phyloP scores from a whole-genome alignment of 129 eudicot genomes.

The Arctium lappa region DNA sequence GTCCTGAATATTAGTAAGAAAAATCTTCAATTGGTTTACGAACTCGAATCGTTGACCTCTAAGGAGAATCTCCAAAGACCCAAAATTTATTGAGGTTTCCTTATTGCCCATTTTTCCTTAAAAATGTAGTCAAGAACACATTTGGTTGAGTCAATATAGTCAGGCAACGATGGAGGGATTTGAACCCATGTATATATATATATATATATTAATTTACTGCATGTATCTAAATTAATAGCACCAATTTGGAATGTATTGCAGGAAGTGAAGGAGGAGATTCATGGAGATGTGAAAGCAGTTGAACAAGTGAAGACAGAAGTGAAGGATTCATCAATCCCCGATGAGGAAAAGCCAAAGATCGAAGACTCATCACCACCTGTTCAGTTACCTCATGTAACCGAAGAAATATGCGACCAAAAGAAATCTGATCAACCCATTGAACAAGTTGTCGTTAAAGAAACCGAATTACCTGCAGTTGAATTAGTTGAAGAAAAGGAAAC shows the following conservation, averaged over 20 bases:
- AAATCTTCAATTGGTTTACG: too few relatives aligned
- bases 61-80: too few relatives aligned
- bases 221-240: not conserved
- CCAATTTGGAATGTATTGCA: constrained; percentile 19
- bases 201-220: too few relatives aligned
- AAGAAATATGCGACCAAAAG: constrained; percentile 15
- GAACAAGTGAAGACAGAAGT: not conserved
- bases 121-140: too few relatives aligned
- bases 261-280: constrained; percentile 47
- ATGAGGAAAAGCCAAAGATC: constrained; percentile 8
- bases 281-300: constrained; percentile 29
- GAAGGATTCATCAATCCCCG: not conserved
- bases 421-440: constrained; percentile 20
- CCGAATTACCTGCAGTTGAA: constrained; percentile 12
- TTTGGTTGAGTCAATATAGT: not conserved
- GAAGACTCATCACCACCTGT: not conserved
- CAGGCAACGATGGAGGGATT: not conserved
- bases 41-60: too few relatives aligned
- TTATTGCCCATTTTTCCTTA: too few relatives aligned
- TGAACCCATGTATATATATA: not conserved
- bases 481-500: constrained; percentile 15
- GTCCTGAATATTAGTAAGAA: too few relatives aligned
- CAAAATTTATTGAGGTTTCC: too few relatives aligned
- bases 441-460: constrained; percentile 6
- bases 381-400: constrained; percentile 8